Base-by-base conservation (phyloP, 352 stramenopile genomes). In the Aphanomyces euteiches region DNA sequence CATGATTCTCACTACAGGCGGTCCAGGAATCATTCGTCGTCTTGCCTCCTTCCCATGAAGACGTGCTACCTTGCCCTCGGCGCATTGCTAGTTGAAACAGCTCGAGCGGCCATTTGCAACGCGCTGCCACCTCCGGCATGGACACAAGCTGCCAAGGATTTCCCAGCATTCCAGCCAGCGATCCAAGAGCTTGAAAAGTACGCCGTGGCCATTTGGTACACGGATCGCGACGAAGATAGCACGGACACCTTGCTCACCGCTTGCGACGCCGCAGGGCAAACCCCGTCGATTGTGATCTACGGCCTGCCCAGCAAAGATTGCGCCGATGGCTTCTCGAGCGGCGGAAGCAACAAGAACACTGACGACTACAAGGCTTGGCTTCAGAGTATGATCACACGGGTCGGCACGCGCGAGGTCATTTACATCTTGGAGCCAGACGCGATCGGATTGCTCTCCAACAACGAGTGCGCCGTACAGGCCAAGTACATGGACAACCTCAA, bases 381-480 rank as follows among this genome's bases (percentile, higher is more conserved):
- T 41, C 39, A 47, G 37, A 34, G 21, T 37, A 73, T 79, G 34
- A 43, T 47, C 1, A 37, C 36, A 12, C 38, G 17, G 1, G 74
- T 74, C 41, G 67, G 64, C 15, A 75, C 56, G 5, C 65, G 72
- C 19, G 48, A 75, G 36, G 74, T 79, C 57, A 85, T 88, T 3
- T 87, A 87, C 72, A 72, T 90, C 19, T 74, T 90, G 7, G 83
- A 90, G 67, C 83, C 81, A 2, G 81, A 86, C 28, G 83, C 83
- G 4, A 76, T 88, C 21, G 80, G 83, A 1, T 68, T 88, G 7
- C 68, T 87, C 2, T 77, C 73, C 19, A 78, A 83, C 19, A 40
- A 74, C 28, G 56, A 69, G 43, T 90, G 81, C 40, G 83, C 73
- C n/a, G 45, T 69, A 12, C 67, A 74, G 1, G 71, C 74, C 3